Evolutionary conservation across 2,329 filamentous ascomycete species (phyloP).

Genomic region (Exophiala dermatitidis): DNA sequence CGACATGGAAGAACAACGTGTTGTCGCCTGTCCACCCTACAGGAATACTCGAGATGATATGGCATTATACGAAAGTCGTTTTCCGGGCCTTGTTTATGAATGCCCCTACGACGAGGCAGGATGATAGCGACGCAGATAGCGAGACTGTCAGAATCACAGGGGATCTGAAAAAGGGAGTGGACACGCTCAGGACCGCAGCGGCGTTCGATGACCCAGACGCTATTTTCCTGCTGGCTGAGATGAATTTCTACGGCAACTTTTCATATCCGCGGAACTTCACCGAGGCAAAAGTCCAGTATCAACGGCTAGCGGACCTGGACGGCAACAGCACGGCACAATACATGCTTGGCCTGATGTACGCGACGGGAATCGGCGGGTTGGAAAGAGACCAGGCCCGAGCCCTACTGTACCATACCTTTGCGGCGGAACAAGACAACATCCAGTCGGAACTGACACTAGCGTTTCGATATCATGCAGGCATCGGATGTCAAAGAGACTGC

Average conservation of each 20-base stretch:
- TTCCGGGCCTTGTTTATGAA: constrained; percentile 61
- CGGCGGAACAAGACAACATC: constrained; percentile 73
- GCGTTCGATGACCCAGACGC: constrained; percentile 61
- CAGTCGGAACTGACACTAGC: constrained; percentile 90
- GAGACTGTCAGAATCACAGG: constrained; percentile 37
- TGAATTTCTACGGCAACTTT: constrained; percentile 96
- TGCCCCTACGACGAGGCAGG: constrained; percentile 43
- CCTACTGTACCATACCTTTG: constrained; percentile 88
- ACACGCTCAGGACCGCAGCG: constrained; percentile 53
- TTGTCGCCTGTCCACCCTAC: constrained; percentile 41
- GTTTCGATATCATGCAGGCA: constrained; percentile 75
- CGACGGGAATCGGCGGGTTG: constrained; percentile 80
- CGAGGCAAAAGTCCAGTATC: constrained; percentile 73
- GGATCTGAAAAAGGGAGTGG: constrained; percentile 51
- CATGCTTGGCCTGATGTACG: constrained; percentile 94
- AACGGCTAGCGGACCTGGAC: constrained; percentile 63
- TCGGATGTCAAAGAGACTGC: constrained; percentile 79
- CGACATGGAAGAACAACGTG: constrained; percentile 24
- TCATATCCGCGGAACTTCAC: constrained; percentile 75
- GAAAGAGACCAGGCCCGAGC: constrained; percentile 84
- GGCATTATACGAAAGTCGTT: constrained; percentile 56
- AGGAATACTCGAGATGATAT: constrained; percentile 50
- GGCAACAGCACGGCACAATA: constrained; percentile 91
- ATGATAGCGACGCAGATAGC: constrained; percentile 23
- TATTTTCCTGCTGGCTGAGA: constrained; percentile 78